phyloP scores from a whole-genome alignment of 805 yeast genomes.

The Kodamaea neixiangensis region DNA sequence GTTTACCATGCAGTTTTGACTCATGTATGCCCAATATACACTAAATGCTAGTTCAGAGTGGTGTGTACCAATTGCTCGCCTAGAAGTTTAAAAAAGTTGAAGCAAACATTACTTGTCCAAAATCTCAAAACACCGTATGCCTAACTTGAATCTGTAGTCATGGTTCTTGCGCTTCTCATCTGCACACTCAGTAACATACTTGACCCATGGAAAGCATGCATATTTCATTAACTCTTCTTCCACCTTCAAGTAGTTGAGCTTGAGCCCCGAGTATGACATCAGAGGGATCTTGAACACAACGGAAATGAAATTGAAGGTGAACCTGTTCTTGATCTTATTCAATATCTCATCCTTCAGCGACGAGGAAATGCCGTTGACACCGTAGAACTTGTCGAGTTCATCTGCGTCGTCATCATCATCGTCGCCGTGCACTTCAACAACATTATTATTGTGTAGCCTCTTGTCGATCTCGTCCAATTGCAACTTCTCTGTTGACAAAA shows the following conservation, averaged over 20 bases:
- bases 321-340: slow-evolving; percentile 13
- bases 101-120: neutral
- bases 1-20: no score
- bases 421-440: slow-evolving; percentile 1
- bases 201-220: slow-evolving; percentile 79
- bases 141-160: slow-evolving; percentile 26
- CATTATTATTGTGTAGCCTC: slow-evolving; percentile 14
- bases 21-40: no score
- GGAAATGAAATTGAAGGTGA: slow-evolving; percentile 24
- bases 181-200: slow-evolving; percentile 42
- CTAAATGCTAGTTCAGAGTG: no score
- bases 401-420: slow-evolving; percentile 14
- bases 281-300: slow-evolving; percentile 42
- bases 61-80: no score
- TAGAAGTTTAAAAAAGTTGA: neutral
- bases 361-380: slow-evolving; percentile 37
- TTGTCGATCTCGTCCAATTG: slow-evolving; percentile 9
- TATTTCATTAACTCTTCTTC: slow-evolving; percentile 61
- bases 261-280: slow-evolving; percentile 64
- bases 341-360: slow-evolving; percentile 27
- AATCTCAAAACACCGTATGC: slow-evolving; percentile 19
- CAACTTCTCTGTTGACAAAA: slow-evolving; percentile 24
- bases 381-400: slow-evolving; percentile 30
- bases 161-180: slow-evolving; percentile 6
- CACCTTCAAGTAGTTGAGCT: slow-evolving; percentile 65